Percentiles rank a stretch among this genome's conserved stretches.
phyloP scores from a whole-genome alignment of 768 basidiomycete genomes.

The Kwoniella sp. region DNA sequence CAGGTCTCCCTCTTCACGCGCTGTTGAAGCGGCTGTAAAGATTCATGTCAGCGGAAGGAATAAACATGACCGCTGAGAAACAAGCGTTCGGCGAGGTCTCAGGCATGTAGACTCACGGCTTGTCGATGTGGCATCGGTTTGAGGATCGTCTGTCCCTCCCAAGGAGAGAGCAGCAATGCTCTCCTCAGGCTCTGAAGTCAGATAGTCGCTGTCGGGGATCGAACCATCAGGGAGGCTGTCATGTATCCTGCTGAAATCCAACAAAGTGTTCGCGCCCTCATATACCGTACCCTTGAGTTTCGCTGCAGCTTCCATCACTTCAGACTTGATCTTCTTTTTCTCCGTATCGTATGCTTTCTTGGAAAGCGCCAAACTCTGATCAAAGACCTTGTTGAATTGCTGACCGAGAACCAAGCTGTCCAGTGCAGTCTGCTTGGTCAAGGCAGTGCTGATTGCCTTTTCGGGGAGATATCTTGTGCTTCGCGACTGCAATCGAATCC shows the following conservation, averaged over 20 bases:
- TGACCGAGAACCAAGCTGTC: not conserved
- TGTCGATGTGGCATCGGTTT: no score
- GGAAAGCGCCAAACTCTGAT: not conserved
- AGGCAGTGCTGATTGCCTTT: not conserved
- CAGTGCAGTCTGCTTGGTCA: not conserved
- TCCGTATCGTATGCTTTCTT: not conserved
- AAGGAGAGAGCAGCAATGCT: no score
- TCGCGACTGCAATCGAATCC: not conserved
- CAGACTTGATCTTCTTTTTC: not conserved
- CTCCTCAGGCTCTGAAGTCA: not conserved
- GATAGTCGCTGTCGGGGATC: not conserved
- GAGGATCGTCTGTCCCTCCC: no score
- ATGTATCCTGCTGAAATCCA: not conserved
- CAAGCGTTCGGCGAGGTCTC: no score
- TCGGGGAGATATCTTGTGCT: not conserved
- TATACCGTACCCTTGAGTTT: not conserved
- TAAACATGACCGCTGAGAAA: no score
- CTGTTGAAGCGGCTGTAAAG: no score
- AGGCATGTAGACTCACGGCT: no score
- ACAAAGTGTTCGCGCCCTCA: not conserved
- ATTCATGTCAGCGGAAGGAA: no score
- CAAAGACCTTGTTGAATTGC: not conserved
- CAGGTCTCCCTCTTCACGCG: no score
- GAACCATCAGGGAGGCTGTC: not conserved
- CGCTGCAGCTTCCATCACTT: not conserved